Base-by-base conservation (phyloP, 192 early-diverging fungal species). In the Coemansia sp. region DNA sequence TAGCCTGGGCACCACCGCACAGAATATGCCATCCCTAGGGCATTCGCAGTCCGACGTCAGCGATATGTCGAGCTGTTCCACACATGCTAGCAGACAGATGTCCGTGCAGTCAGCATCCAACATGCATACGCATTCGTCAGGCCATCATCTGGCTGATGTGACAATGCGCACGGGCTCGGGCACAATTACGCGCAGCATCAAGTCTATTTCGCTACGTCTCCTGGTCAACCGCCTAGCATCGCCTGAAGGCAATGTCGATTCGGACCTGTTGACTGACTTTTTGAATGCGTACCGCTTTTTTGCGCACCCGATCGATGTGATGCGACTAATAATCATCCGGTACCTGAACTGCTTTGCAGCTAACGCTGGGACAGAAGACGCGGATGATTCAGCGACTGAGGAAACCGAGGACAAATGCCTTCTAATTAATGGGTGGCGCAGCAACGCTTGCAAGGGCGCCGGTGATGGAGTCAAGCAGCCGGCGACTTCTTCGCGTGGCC, bases 201-300 rank as follows among this genome's bases (percentile, higher is more conserved):
- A 76, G 56, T 65, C 57, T 47, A 71, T 77, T 21, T 77, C 80
- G 16, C 22, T 84, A 41, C 82, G 82, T 2, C 53, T 81, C 59
- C 41, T 84, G 47, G 82, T 84, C 18, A 77, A 78, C 65, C 69
- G 78, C 5, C 60, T 84, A 2, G 78, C 82, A 3, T 84, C 82
- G n/a, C 74, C 78, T 14, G 70, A 74, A 54, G 71, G 73, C 59
- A 78, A 85, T n/a, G 78, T 69, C 19, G 88, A 90, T 51, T 74
- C 82, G 32, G 81, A 84, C 28, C 85, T 86, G 38, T 62, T 88
- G 72, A 73, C 72, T 4, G 86, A 88, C 34, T 90, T 90, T 68
- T 56, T 90, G 54, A 81, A 73, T 49, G 85, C 86, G 25, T 90
- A 87, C 51, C 78, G 88, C 23, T 90, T 88, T 73, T 85, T 88